Base-by-base conservation (phyloP, 768 basidiomycete species). In the Collybia nuda region DNA sequence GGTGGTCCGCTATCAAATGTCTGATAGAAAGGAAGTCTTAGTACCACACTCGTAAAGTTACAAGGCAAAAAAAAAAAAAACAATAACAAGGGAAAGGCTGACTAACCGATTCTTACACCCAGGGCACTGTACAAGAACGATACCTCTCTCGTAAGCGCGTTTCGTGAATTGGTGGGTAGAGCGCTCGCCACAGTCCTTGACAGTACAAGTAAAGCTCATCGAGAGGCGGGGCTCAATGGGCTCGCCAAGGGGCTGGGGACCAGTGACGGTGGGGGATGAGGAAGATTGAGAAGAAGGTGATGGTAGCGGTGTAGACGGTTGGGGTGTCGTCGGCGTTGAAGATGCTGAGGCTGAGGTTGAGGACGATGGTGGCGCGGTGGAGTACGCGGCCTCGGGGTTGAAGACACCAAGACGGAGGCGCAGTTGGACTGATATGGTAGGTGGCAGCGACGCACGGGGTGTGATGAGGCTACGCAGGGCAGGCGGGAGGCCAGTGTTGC, bases 111-210 rank as follows among this genome's bases (percentile, higher is more conserved):
- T 92, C 59, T 88, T 84, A 65, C 96, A 99, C 12, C 80, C 80
- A 1, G 95, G 94, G 70, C 96, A 99, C 63, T 94, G 81, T 1
- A 97, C 81, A 22, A 99, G 74, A 2, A 98, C 95, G 45, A 98
- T 85, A 0, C 96, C 96, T 40, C 77, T 80, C 63, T 88, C 80
- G 67, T 99, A 99, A 17, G 91, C 81, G 40, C 84, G 79, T 63
- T 84, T 87, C 5, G 90, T 80, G 66, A 98, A 98, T 53, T 89
- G 79, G 60, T 98, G 95, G 5, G 90, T 85, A 7, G 92, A 95
- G 2, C 96, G 85, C 51, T 73, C 66, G 8, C 76, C 76, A 59
- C 95, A 98, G 1, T 74, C 75, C 5, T 74, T 59, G 4, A 83
- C 93, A 1, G 90, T 90, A 66, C 93, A 96, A 3, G 93, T 96